Evolutionary conservation across 805 yeast species (phyloP), one percentile per base, ranked within the genome.

Genomic region (Monosporozyma aerobia): DNA sequence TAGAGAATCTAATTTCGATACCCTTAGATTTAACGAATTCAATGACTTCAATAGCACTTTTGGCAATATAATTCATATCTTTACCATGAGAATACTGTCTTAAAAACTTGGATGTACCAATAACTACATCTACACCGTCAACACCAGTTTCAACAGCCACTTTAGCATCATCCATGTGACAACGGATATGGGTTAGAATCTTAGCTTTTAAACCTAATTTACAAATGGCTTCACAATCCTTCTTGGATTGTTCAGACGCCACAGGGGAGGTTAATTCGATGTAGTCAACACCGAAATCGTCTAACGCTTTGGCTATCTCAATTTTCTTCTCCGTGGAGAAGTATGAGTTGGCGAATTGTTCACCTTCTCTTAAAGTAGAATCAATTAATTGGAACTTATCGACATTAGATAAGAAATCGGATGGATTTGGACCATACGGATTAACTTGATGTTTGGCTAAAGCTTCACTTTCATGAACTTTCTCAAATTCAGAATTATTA

Each of bases 211-310:
- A 81, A n/a, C 98, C 98, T 60, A 94, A 78, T 77, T 94, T 94
- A 78, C 98, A 94, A 62, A 92, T 92, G 54, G 98, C 97, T 77
- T 94, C 98, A 77, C 98, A 92, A 73, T 92, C 99, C 56, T 68
- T 73, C 69, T 95, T 80, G 52, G 90, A 81, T 76, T 92, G 98
- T 71, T 92, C 98, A 53, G 94, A 83, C 40, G 99, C 98, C 54
- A 95, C 97, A 11, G 99, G 99, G 4, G 97, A 90, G n/a, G 99
- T 92, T 69, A 92, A 78, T 75, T 92, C 99, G 59, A 92, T 94
- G 75, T 94, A 92, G 74, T 92, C 99, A 47, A 90, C 99, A 62
- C 99, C 99, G 67, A 92, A 92, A 64, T 92, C 98, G 71, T 92
- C 97, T 53, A 92, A 76, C 4, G 98, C 98, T 75, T 82, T 90